phyloP scores from a whole-genome alignment of 2,329 filamentous ascomycete genomes.

The Phyllosticta citriasiana region DNA sequence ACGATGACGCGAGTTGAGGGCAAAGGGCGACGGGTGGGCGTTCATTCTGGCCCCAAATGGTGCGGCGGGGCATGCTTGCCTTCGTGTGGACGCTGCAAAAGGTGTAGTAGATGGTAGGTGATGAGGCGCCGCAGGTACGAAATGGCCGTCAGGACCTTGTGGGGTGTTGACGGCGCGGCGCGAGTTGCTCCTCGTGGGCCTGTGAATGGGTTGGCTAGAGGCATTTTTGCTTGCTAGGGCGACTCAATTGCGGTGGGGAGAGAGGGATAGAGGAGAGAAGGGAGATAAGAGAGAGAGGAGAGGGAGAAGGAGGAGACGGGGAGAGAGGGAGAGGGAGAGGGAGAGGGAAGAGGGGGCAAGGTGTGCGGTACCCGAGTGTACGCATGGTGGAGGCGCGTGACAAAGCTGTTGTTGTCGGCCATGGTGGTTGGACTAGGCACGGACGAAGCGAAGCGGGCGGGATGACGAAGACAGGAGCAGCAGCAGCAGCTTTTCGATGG shows the following conservation, averaged over 20 bases:
- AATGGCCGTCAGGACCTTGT: slow-evolving; percentile 62
- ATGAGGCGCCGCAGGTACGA: slow-evolving; percentile 69
- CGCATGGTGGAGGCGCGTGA: slow-evolving; percentile 7
- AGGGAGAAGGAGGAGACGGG: background rate
- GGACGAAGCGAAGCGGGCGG: background rate
- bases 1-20: slow-evolving; percentile 55
- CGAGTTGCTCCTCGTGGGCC: slow-evolving; percentile 56
- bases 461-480: background rate
- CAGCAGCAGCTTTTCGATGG: too few species aligned
- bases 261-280: too few species aligned
- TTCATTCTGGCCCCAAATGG: slow-evolving; percentile 69
- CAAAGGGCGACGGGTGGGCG: slow-evolving; percentile 60
- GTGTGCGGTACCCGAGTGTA: slow-evolving; percentile 7
- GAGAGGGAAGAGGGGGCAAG: background rate
- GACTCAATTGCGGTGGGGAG: background rate
- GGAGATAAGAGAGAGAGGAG: background rate
- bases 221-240: background rate
- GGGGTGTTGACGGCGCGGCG: slow-evolving; percentile 53
- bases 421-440: slow-evolving; percentile 1
- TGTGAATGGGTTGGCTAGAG: slow-evolving; percentile 65
- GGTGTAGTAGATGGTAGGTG: slow-evolving; percentile 65
- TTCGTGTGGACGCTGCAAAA: slow-evolving; percentile 54
- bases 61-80: slow-evolving; percentile 42
- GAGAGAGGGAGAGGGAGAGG: background rate
- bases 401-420: slow-evolving; percentile 8